phyloP scores from a whole-genome alignment of 1,284 basidiomycete genomes.

The Sporisorium iseilematis-ciliati region DNA sequence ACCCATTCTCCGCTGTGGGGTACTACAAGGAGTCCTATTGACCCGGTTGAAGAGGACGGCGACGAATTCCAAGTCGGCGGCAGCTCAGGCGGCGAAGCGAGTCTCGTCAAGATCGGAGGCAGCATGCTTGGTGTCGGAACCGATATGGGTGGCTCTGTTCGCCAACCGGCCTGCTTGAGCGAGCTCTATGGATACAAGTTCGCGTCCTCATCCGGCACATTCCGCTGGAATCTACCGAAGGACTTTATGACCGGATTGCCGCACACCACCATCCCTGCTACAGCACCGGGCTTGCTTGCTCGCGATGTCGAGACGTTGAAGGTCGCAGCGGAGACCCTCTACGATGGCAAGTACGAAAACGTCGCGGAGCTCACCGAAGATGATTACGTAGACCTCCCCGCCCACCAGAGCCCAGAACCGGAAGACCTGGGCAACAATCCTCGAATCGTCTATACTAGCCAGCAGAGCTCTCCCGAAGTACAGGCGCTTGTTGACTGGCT shows the following conservation, averaged over 20 bases:
- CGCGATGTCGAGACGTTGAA: slow-evolving; percentile 15
- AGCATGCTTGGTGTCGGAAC: slow-evolving; percentile 50
- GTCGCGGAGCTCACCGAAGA: background rate
- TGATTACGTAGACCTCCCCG: slow-evolving; percentile 3
- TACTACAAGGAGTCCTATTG: slow-evolving; percentile 13
- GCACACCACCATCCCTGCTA: slow-evolving; percentile 36
- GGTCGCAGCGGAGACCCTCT: background rate
- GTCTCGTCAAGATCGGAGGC: slow-evolving; percentile 43
- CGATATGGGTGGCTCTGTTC: slow-evolving; percentile 57
- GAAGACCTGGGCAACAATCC: slow-evolving; percentile 18
- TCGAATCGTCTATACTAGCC: slow-evolving; percentile 22
- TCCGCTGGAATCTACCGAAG: slow-evolving; percentile 25
- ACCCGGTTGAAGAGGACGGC: background rate
- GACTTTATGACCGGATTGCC: slow-evolving; percentile 48
- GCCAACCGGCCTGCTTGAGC: slow-evolving; percentile 52
- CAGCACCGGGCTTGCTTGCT: slow-evolving; percentile 30
- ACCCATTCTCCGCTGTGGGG: slow-evolving; percentile 46
- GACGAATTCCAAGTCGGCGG: slow-evolving; percentile 56
- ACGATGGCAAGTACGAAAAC: slow-evolving; percentile 1
- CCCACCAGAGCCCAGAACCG: background rate
- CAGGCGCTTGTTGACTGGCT: slow-evolving; percentile 10
- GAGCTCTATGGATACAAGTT: slow-evolving; percentile 39
- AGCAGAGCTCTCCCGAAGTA: slow-evolving; percentile 30
- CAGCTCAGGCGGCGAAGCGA: slow-evolving; percentile 53
- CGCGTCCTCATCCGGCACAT: background rate